Evolutionary conservation across 1,139 yeast species (phyloP), one percentile per base, ranked within the genome.

Genomic region (Candida pseudoviswanathii): DNA sequence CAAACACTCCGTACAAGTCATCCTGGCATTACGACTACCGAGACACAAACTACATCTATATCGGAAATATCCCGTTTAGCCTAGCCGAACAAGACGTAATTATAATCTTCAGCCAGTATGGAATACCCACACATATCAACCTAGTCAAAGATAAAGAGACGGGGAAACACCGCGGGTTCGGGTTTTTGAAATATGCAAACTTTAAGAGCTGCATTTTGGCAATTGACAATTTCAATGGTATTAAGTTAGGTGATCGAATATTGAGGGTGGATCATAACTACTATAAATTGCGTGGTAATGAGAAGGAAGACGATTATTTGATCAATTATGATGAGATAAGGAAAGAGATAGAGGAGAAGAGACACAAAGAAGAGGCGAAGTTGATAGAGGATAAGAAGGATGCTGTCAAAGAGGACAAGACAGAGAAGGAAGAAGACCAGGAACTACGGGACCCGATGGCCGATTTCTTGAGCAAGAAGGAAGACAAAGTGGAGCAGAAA

Each of bases 11-110:
- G 0, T 77, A 78, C 40, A 71, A 75, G 5, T 88, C 87, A 0
- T 89, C 97, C 8, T 92, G 98, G 98, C 98, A 92, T 62, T 78
- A 83, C 56, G 96, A 92, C 56, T 90, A 85, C 62, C 73, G 75
- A 31, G 94, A 90, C 56, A 81, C 95, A 0, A 64, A 71, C n/a
- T 74, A 73, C 52, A 63, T 75, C 44, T 80, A 68, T 60, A 82
- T 92, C 30, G 96, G 96, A 0, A 84, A 87, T n/a, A 66, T 94
- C 22, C 86, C 91, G 9, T 68, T 60, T 21, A 80, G 79, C 3
- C 64, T 91, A 39, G 81, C 82, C 7, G 96, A 89, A 59, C 84
- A 84, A 40, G 98, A 94, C 61, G 66, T 94, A 1, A 62, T 91
- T 8, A 78, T 84, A 0, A 81, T 92, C 37, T 94, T 94, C 63